These are phyloP conservation scores for Suillus decipiens DNA, from an alignment of 768 basidiomycete genomes.

Conservation along the genomic window DNA sequence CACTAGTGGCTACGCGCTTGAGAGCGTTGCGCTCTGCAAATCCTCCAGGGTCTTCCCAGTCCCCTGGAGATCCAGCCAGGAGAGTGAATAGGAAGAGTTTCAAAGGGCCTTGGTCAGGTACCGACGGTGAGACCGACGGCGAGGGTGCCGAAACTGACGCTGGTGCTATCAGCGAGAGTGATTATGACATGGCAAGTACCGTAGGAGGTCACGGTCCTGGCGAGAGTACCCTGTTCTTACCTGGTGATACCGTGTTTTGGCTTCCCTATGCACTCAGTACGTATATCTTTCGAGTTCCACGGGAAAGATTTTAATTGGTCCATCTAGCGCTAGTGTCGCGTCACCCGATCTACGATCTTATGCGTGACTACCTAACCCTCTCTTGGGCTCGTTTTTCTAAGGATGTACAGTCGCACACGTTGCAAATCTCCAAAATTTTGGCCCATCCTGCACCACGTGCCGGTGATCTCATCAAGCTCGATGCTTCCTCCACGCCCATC, in stretches of 20 bases:
- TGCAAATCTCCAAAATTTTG: slow-evolving; percentile 87
- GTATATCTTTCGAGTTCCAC: slow-evolving; percentile 29
- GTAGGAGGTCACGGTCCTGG: slow-evolving; percentile 75
- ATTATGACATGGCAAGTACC: slow-evolving; percentile 81
- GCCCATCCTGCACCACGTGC: slow-evolving; percentile 86
- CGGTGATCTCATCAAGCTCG: slow-evolving; percentile 83
- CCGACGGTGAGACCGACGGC: slow-evolving; percentile 70
- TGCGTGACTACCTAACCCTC: slow-evolving; percentile 95
- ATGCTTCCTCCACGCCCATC: slow-evolving; percentile 66
- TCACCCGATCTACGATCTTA: slow-evolving; percentile 91
- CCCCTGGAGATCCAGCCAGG: slow-evolving; percentile 50
- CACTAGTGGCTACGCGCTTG: slow-evolving; percentile 65
- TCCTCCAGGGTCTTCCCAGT: slow-evolving; percentile 44
- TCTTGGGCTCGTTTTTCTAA: slow-evolving; percentile 95
- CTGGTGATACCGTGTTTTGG: slow-evolving; percentile 93
- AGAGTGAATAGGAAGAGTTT: slow-evolving; percentile 62
- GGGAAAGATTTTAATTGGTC: slow-evolving; percentile 15
- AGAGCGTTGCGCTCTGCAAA: slow-evolving; percentile 61
- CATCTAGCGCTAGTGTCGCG: slow-evolving; percentile 81
- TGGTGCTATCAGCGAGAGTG: slow-evolving; percentile 81
- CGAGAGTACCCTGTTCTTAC: slow-evolving; percentile 86
- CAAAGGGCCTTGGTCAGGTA: slow-evolving; percentile 71
- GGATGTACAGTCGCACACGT: slow-evolving; percentile 89
- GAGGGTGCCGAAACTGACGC: slow-evolving; percentile 72
- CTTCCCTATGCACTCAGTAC: slow-evolving; percentile 88